phyloP scores from a whole-genome alignment of 2,329 filamentous ascomycete genomes.

The Ophiostoma quercus region DNA sequence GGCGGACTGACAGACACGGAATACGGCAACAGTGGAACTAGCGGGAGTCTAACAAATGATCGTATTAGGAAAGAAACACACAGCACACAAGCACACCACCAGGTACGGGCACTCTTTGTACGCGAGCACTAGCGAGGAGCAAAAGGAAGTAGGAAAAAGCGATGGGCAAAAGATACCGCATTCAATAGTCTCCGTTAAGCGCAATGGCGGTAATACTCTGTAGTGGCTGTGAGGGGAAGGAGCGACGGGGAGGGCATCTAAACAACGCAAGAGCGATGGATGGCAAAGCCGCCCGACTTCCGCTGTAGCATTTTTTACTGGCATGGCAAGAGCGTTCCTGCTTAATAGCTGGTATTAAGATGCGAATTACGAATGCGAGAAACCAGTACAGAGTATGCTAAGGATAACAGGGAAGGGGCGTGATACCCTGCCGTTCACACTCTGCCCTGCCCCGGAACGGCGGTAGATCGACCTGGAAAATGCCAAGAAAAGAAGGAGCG shows the following conservation, averaged over 20 bases:
- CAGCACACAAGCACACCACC: neutral
- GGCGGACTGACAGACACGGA: neutral
- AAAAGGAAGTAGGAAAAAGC: neutral
- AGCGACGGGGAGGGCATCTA: neutral
- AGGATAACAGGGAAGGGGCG: neutral
- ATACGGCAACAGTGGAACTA: neutral
- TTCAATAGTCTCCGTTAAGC: neutral
- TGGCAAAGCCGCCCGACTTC: slow-evolving; percentile 5
- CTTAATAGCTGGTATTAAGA: neutral
- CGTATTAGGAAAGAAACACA: neutral
- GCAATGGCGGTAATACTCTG: neutral
- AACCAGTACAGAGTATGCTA: neutral
- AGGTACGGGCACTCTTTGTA: neutral
- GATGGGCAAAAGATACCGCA: neutral
- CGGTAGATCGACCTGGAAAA: slow-evolving; percentile 15
- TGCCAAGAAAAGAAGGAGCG: slow-evolving; percentile 4
- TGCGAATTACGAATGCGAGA: neutral
- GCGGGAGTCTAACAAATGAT: neutral
- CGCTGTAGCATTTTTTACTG: neutral
- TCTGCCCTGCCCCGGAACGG: slow-evolving; percentile 13
- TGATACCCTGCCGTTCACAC: neutral
- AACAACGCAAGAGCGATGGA: slow-evolving; percentile 6
- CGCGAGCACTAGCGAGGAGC: neutral
- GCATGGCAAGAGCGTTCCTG: neutral
- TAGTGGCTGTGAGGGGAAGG: slow-evolving; percentile 4